Base-by-base conservation (phyloP, 2,329 filamentous ascomycete species). In the Colletotrichum chlorophyti region DNA sequence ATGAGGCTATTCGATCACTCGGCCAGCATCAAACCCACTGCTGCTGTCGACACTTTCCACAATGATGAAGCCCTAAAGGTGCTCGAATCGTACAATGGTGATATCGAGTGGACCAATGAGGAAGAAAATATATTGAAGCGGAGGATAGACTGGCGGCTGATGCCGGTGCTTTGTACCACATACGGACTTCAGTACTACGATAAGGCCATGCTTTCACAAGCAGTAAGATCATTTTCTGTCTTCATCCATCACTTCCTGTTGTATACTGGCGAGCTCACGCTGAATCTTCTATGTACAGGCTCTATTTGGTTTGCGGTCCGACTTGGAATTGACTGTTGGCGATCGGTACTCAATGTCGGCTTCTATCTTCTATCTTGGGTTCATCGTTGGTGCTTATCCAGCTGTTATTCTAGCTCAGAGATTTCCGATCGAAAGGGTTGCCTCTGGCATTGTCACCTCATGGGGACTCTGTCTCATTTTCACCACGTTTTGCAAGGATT, bases 231-330 rank as follows among this genome's bases (percentile, higher is more conserved):
- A 7, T 27, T 12, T 12, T n/a, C 34, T n/a, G 11, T 40, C n/a
- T n/a, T n/a, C n/a, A n/a, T 29, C 23, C 6, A 45, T 73, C 6
- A n/a, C 69, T 81, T 0, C 79, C 76, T 53, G 63, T 73, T 6
- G 80, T 77, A 0, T 80, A 79, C 57, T 73, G 70, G 0, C 66
- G 12, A 80, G 61, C 81, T n/a, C n/a, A n/a, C 80, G 54, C 79
- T 80, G 24, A 54, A 8, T 26, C 42, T 10, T 23, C 15, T 11
- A 14, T 41, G 6, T 7, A n/a, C 15, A 54, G 52, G 52, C 52
- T 54, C 64, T 71, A 26, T 72, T 71, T 32, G 68, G 68, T 9
- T 63, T 72, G 15, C 61, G 64, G 26, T 61, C 61, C 5, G 67
- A 72, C 51, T 63, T 72, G 5, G 47, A 62, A 6, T 65, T 68